Evolutionary conservation across 2,329 filamentous ascomycete species (phyloP).

Genomic region (Alternaria sp.): DNA sequence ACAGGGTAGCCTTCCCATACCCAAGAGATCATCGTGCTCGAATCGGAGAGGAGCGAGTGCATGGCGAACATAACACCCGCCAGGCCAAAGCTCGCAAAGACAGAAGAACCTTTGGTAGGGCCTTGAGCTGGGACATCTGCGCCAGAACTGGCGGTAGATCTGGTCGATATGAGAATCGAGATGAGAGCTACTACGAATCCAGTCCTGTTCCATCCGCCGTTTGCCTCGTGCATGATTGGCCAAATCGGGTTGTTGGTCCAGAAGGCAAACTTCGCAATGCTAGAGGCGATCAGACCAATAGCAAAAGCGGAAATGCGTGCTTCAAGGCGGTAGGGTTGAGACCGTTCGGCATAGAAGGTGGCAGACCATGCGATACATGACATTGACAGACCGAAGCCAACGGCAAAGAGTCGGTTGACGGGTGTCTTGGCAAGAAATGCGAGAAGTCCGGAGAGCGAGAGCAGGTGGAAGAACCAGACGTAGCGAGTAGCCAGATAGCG

Average conservation of each 20-base stretch:
- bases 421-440: slow-evolving; percentile 80
- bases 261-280: slow-evolving; percentile 89
- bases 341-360: slow-evolving; percentile 78
- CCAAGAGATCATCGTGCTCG: slow-evolving; percentile 98
- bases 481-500: slow-evolving; percentile 73
- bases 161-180: slow-evolving; percentile 77
- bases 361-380: slow-evolving; percentile 84
- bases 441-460: slow-evolving; percentile 78
- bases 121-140: slow-evolving; percentile 57
- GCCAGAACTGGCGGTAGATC: slow-evolving; percentile 60
- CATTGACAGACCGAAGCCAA: slow-evolving; percentile 81
- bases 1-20: slow-evolving; percentile 97
- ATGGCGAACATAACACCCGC: slow-evolving; percentile 86
- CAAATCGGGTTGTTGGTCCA: slow-evolving; percentile 96
- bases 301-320: slow-evolving; percentile 80
- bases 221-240: slow-evolving; percentile 88
- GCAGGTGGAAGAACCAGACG: slow-evolving; percentile 72
- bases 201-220: slow-evolving; percentile 90
- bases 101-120: slow-evolving; percentile 69
- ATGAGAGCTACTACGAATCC: slow-evolving; percentile 78
- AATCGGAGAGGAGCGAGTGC: slow-evolving; percentile 92
- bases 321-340: slow-evolving; percentile 77
- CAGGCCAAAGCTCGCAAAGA: slow-evolving; percentile 77
- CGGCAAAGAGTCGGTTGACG: slow-evolving; percentile 76
- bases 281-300: slow-evolving; percentile 83